Evolutionary conservation across 2,329 filamentous ascomycete species (phyloP), one percentile per base, ranked within the genome.

Genomic region (Alternaria panax): DNA sequence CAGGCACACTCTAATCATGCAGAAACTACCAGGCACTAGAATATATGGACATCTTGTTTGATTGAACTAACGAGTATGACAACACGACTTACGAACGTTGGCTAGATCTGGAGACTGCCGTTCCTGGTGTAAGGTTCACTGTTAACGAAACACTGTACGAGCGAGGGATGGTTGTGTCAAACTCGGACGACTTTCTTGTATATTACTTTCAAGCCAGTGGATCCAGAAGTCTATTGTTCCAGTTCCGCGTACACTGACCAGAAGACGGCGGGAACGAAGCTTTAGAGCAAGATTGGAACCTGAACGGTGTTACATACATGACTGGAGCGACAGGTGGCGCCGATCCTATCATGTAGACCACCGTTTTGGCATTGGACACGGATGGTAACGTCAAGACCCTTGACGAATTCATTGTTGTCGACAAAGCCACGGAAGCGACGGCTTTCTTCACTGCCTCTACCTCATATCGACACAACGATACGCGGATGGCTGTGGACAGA

Each of bases 381-480:
- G 55, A 58, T 32, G 55, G 51, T 27, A 43, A 54, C 25, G 36
- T 58, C n/a, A 54, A 54, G 11, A 58, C 51, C 7, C 28, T 54
- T 11, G 51, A 51, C 9, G 42, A 41, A 34, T 58, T 54, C 14
- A 54, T 58, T 36, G 27, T 58, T 32, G 42, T 58, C 16, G 50
- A 58, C 70, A 78, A 73, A 18, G 74, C 80, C 3, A 73, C 69
- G 12, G 67, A 77, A 25, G 71, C 78, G 18, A 67, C 78, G 0
- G 66, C 83, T 1, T 61, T 76, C 6, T 68, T 82, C 53, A 76
- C 78, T 6, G 79, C 79, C 2, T 75, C 80, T 27, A 81, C 81
- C 2, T 76, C 75, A 0, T 82, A 77, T 53, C 77, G 80, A 25
- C 57, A 71, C 34, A 62, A 43, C 12, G 68, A 76, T 7, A 70